Percentiles rank a stretch among this genome's conserved stretches.
Evolutionary conservation across 1,284 basidiomycete species (phyloP).

Genomic region (Microbotryum saponariae): DNA sequence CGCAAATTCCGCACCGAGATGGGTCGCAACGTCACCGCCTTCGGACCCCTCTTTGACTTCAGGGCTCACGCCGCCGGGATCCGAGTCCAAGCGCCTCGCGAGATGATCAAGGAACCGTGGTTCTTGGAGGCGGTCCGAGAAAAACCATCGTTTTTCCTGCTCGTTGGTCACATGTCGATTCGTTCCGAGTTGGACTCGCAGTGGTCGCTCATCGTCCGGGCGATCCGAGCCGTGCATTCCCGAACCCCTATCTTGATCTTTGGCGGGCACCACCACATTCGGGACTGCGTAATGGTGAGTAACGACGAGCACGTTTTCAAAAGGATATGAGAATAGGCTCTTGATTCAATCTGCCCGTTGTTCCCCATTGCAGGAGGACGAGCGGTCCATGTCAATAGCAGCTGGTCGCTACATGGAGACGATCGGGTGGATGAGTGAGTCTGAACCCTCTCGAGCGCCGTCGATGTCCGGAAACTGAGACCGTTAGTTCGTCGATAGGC

Average conservation of each 20-base stretch:
- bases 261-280: constrained; percentile 32
- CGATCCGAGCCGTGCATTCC: constrained; percentile 33
- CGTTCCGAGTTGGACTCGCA: constrained; percentile 30
- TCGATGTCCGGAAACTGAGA: neutral
- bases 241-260: constrained; percentile 33
- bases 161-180: constrained; percentile 33
- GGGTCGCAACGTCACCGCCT: constrained; percentile 35
- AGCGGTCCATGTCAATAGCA: constrained; percentile 35
- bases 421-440: constrained; percentile 35
- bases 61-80: constrained; percentile 28
- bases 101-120: constrained; percentile 36
- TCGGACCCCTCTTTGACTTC: constrained; percentile 38
- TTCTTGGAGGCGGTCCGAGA: constrained; percentile 32
- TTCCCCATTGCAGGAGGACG: constrained; percentile 30
- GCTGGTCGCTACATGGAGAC: constrained; percentile 40
- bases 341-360: constrained; percentile 33
- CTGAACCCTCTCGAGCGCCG: neutral
- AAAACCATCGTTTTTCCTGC: constrained; percentile 30
- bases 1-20: constrained; percentile 34
- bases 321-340: no score
- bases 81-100: constrained; percentile 21
- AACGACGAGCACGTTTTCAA: no score
- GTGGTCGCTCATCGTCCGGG: constrained; percentile 32
- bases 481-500: constrained; percentile 9
- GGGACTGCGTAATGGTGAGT: neutral